These are phyloP conservation scores for carrot (Daucus carota) DNA, from an alignment of 129 eudicot species.

Conservation along the genomic window DH1_v3.0 NC_030386.2:35103001-35103500, in stretches of 20 bases:
- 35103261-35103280: conserved; percentile 20
- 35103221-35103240: conserved; percentile 24
- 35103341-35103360: conserved; percentile 65
- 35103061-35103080: not conserved
- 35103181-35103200: conserved; percentile 78
- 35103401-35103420: not conserved
- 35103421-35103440: not conserved
- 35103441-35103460: not conserved
- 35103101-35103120: not conserved
- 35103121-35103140: not conserved
- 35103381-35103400: not conserved
- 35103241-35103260: conserved; percentile 23
- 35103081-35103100: not conserved
- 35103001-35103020: conserved; percentile 62
- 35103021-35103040: conserved; percentile 81
- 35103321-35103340: conserved; percentile 43
- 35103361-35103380: conserved; percentile 2
- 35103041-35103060: conserved; percentile 52
- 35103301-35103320: conserved; percentile 46
- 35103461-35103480: not conserved
- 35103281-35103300: conserved; percentile 42
- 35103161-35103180: conserved; percentile 96
- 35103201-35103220: conserved; percentile 31
- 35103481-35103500: not conserved
- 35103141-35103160: conserved; percentile 68